Percentiles rank a stretch among this genome's conserved stretches.
phyloP scores from a whole-genome alignment of 768 basidiomycete genomes.

The Ephemerocybe angulata region DNA sequence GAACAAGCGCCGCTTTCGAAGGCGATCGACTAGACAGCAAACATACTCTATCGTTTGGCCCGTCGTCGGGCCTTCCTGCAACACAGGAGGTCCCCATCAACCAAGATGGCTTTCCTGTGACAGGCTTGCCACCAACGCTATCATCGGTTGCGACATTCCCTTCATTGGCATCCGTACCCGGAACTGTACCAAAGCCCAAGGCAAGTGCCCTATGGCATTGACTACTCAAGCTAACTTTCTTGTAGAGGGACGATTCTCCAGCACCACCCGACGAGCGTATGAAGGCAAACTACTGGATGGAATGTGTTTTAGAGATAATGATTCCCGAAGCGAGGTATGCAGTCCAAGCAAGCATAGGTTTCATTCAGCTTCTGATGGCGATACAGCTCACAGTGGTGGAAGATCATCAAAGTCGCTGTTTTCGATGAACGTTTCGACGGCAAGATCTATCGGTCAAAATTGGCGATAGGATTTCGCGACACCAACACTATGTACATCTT shows the following conservation, averaged over 20 bases:
- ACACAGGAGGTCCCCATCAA: neutral
- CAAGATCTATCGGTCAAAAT: slow-evolving; percentile 10
- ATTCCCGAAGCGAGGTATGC: slow-evolving; percentile 50
- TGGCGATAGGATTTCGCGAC: slow-evolving; percentile 1
- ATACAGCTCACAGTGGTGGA: slow-evolving; percentile 40
- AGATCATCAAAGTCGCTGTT: slow-evolving; percentile 48
- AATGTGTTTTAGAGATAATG: slow-evolving; percentile 50
- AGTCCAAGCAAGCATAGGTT: slow-evolving; percentile 1
- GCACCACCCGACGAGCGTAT: slow-evolving; percentile 42
- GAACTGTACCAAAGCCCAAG: neutral
- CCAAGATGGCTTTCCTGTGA: neutral
- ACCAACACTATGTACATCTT: neutral
- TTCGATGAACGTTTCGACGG: slow-evolving; percentile 69
- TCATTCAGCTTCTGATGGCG: slow-evolving; percentile 1
- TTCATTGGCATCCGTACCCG: neutral
- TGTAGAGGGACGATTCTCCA: neutral
- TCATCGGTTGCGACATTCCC: neutral
- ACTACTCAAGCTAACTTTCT: neutral
- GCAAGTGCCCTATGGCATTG: neutral
- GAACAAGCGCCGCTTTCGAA: slow-evolving; percentile 8
- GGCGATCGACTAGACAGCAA: slow-evolving; percentile 10
- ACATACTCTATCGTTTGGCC: neutral
- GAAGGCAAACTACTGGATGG: slow-evolving; percentile 73
- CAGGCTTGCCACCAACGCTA: neutral
- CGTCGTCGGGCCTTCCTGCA: neutral